phyloP scores from a whole-genome alignment of 2,329 filamentous ascomycete genomes.

The Metarhizium humberi region DNA sequence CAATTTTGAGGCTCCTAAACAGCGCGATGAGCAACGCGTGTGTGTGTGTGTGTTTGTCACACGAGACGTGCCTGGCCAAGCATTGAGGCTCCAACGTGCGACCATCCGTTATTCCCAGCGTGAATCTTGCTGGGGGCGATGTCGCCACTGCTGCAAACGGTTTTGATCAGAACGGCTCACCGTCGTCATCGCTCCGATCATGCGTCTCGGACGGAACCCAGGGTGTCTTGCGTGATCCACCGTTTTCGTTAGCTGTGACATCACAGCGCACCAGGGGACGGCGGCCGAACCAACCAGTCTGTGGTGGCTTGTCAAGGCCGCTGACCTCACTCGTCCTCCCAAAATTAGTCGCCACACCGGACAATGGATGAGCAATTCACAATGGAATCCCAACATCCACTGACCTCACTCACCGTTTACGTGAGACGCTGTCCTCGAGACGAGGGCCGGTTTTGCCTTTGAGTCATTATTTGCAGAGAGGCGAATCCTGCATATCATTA shows the following conservation, averaged over 20 bases:
- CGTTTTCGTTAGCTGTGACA: constrained; percentile 2
- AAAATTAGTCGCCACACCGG: too few species aligned
- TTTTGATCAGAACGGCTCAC: neutral
- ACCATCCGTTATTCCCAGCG: neutral
- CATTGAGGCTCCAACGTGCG: neutral
- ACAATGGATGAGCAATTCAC: too few species aligned
- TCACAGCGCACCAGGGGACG: neutral
- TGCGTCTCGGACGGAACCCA: neutral
- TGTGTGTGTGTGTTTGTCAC: neutral
- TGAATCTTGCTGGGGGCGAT: neutral
- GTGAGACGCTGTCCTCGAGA: too few species aligned
- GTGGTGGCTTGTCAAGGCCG: neutral
- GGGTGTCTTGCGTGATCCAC: neutral
- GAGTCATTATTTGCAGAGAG: neutral
- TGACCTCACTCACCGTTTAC: neutral
- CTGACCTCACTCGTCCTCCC: constrained; percentile 1
- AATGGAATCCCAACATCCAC: neutral
- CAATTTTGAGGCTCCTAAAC: neutral
- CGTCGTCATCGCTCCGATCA: neutral
- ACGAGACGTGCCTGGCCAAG: neutral
- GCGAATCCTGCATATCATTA: neutral
- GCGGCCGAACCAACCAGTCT: neutral
- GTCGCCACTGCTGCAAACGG: neutral
- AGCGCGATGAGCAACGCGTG: neutral
- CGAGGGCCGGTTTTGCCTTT: neutral